Evolutionary conservation across 371 early-diverging fungal genomes (phyloP), one percentile per base, ranked within the genome.

Genomic region (Catenaria anguillulae): DNA sequence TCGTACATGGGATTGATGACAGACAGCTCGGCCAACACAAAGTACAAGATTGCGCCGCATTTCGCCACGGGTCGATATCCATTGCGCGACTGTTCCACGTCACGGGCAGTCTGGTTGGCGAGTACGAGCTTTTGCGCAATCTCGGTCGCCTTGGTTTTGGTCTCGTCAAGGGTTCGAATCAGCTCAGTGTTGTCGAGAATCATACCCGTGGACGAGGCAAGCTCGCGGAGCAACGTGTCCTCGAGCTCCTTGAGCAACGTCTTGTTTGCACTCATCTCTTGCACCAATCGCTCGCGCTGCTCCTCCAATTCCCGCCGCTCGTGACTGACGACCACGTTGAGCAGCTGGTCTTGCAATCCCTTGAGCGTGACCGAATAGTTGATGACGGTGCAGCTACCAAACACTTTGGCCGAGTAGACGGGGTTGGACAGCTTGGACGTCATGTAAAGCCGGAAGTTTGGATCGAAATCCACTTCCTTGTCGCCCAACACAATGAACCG

Each of bases 1-100:
- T 81, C 78, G 65, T 81, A 81, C 81, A 81, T 81, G 23, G 81
- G 79, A 59, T 77, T 79, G 69, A 81, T 78, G 31, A 76, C 75
- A 2, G 78, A 73, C 42, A 81, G 69, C 63, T 75, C 77, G 15
- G 79, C 75, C 56, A 81, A 55, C 21, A 81, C 81, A 63, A 81
- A 81, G 68, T 76, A 81, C 43, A 81, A 66, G 13, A 81, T 77
- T 8, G 79, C 78, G 26, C 81, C 81, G 67, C 78, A 78, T 60
- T 77, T 76, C 8, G 81, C 79, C 4, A 71, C 81, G 1, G 79
- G 78, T 4, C 78, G 59, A 60, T 81, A 81, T 4, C 69, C 79
- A 63, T 79, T 75, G 56, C 81, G 72, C 29, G 81, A 81, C 8
- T 65, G 66, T 52, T 81, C 78, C 29, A 81, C 81, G 64, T 81